Conservation (phyloP, 345 rosid genomes). For the Nephelium lappaceum region DNA sequence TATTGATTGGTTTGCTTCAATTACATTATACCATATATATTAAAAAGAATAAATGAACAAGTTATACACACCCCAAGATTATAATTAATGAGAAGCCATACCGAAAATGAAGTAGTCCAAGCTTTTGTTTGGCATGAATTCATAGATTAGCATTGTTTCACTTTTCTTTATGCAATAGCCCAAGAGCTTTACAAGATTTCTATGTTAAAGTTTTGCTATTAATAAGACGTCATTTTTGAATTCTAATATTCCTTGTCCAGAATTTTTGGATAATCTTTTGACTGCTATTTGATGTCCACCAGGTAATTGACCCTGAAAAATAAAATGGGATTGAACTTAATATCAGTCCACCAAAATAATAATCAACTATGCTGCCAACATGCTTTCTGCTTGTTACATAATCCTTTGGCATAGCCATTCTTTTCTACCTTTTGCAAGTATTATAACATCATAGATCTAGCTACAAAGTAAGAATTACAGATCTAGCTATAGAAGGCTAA, state of each 20-base stretch:
- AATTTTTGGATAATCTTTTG: slow-evolving; percentile 31
- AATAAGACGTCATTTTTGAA: slow-evolving; percentile 41
- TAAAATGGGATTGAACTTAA: too few species aligned
- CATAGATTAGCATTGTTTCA: neutral
- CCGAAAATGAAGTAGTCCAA: neutral
- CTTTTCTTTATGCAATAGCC: neutral
- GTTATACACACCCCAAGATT: neutral
- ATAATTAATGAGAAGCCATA: neutral
- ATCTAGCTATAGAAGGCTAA: too few species aligned
- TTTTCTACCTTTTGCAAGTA: too few species aligned
- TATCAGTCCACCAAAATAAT: too few species aligned
- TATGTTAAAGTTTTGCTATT: slow-evolving; percentile 19
- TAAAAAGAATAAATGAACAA: neutral
- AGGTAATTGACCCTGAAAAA: slow-evolving; percentile 28
- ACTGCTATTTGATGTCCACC: slow-evolving; percentile 33
- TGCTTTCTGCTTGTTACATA: too few species aligned
- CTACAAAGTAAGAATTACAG: too few species aligned
- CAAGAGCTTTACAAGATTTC: neutral
- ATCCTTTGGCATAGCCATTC: too few species aligned
- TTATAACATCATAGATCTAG: too few species aligned
- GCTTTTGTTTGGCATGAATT: neutral
- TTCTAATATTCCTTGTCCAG: slow-evolving; percentile 36
- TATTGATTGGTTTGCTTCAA: slow-evolving; percentile 26
- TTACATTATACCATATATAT: neutral
- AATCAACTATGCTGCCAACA: too few species aligned